Percentiles rank a stretch among this genome's conserved stretches.
phyloP scores from a whole-genome alignment of 139 green algal genomes.

The Micractinium conductrix region DNA sequence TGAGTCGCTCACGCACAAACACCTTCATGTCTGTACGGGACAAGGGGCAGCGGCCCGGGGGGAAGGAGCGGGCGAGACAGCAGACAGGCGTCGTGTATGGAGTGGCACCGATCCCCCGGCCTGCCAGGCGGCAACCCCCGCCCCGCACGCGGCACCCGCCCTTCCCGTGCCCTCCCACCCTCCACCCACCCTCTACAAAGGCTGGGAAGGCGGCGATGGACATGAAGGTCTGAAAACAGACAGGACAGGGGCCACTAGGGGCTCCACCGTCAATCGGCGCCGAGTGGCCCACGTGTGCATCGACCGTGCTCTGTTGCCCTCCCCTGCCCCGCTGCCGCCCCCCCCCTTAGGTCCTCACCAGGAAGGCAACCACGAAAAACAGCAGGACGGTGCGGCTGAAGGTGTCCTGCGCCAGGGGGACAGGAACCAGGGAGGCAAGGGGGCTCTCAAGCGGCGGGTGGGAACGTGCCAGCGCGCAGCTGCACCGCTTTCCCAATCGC shows the following conservation, averaged over 20 bases:
- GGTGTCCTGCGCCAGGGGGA: too few species aligned
- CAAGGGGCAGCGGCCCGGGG: background rate
- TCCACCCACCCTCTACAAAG: slow-evolving; percentile 61
- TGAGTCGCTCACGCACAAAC: slow-evolving; percentile 63
- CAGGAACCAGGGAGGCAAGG: too few species aligned
- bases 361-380: slow-evolving; percentile 72
- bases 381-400: slow-evolving; percentile 58
- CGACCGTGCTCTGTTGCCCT: too few species aligned
- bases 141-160: background rate
- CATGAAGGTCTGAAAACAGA: slow-evolving; percentile 66
- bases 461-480: too few species aligned
- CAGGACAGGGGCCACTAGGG: background rate
- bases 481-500: too few species aligned
- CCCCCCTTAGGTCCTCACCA: background rate
- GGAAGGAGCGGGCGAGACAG: background rate
- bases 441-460: too few species aligned
- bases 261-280: background rate
- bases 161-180: slow-evolving; percentile 3
- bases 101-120: background rate
- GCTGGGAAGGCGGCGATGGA: slow-evolving; percentile 72
- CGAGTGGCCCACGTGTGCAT: background rate
- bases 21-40: slow-evolving; percentile 41
- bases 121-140: background rate
- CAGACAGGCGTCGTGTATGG: background rate
- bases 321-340: too few species aligned